Evolutionary conservation across 148 eudicot genomes (phyloP).

Genomic region (Rhododendron vialii): DNA sequence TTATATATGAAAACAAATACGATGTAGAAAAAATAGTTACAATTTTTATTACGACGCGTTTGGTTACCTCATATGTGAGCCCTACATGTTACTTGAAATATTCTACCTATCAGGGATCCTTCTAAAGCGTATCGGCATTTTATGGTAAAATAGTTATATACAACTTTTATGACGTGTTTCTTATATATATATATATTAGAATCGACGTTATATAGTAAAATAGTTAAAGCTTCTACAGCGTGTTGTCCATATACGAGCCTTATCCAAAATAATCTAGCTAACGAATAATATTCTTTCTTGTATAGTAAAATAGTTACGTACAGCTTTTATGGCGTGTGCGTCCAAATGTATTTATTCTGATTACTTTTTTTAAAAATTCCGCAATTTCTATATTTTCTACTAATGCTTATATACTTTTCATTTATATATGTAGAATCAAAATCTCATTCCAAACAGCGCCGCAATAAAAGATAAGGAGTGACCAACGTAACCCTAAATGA

Average conservation of each 20-base stretch:
- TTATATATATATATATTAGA: not conserved
- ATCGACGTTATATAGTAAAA: not conserved
- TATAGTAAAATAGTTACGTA: no score
- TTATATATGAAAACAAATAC: not conserved
- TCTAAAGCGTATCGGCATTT: not conserved
- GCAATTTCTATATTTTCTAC: not conserved
- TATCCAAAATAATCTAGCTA: not conserved
- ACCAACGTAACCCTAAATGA: not conserved
- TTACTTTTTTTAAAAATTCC: not conserved
- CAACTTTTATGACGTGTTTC: not conserved
- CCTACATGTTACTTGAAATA: not conserved
- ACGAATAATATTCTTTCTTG: not conserved
- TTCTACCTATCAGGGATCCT: not conserved
- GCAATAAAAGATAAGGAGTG: not conserved
- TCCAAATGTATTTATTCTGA: not conserved
- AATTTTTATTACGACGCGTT: not conserved
- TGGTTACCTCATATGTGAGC: no score
- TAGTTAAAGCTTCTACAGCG: not conserved
- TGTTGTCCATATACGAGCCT: not conserved
- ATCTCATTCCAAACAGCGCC: not conserved
- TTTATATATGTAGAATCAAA: not conserved
- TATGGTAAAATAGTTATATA: not conserved
- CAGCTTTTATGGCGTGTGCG: not conserved
- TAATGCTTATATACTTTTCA: not conserved
- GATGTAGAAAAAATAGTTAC: no score